Evolutionary conservation across 352 stramenopile species (phyloP).

Genomic region (Globisporangium paddicum): DNA sequence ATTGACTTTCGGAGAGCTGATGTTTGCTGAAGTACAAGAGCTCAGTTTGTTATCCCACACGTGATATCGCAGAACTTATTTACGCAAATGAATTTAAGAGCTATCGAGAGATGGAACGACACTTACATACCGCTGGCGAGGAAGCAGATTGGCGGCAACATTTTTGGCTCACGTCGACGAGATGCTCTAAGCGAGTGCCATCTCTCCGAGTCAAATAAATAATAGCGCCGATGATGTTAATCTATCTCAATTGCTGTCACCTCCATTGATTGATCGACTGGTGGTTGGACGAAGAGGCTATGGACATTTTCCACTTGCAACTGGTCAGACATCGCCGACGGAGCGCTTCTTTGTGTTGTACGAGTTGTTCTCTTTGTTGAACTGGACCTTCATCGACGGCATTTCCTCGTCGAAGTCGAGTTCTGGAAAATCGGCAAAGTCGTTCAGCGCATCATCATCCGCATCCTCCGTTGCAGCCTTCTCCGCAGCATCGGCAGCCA

Average conservation of each 20-base stretch:
- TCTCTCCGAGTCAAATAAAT: conserved; percentile 14
- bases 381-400: conserved; percentile 32
- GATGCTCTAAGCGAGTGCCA: neutral
- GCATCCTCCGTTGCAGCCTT: conserved; percentile 5
- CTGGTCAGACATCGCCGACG: conserved; percentile 54
- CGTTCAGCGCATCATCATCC: conserved; percentile 61
- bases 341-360: conserved; percentile 56
- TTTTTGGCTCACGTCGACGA: neutral
- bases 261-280: conserved; percentile 3
- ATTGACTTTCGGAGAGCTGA: neutral
- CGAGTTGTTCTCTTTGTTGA: conserved; percentile 64
- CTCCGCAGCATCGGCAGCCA: conserved; percentile 8
- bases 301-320: neutral
- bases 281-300: conserved; percentile 4
- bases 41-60: neutral
- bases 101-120: conserved; percentile 6
- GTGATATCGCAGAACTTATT: conserved; percentile 5
- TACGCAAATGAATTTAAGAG: conserved; percentile 12
- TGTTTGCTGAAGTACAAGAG: neutral
- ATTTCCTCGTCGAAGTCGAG: conserved; percentile 74
- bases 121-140: conserved; percentile 1
- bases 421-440: conserved; percentile 71
- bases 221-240: conserved; percentile 11
- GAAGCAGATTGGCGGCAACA: neutral
- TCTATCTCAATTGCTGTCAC: conserved; percentile 13